Evolutionary conservation across 164 flowering plant species (phyloP), one percentile per base, ranked within the genome.

Genomic region (Hamamelis virginiana): DNA sequence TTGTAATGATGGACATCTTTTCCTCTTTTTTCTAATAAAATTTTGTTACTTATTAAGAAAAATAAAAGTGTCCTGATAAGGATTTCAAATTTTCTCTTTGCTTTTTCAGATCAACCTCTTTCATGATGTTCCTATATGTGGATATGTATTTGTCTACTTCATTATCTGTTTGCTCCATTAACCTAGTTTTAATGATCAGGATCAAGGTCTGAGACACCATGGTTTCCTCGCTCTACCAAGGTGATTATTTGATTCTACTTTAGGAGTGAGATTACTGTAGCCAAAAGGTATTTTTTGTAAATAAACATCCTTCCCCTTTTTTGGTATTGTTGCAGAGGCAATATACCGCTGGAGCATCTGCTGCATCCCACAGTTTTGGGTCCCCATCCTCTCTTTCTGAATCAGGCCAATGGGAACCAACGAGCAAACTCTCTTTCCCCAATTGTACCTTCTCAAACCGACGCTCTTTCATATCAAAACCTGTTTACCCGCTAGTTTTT

Each of bases 311-410:
- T 22, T 18, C 26, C 43, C n/a, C 41, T 28, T 18, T 46, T 62
- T 61, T 59, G 18, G 6, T 65, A 28, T 68, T 62, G 12, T 69
- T 71, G 64, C 75, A 80, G 83, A 76, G 78, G 58, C 72, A 65
- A 53, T 69, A 59, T 70, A 59, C 67, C 65, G 69, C 23, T 53
- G 56, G 66, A 62, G 66, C 74, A 59, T 63, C 74, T 69, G 78
- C 74, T 50, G 76, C 65, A 47, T 77, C 83, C 47, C 74, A 76
- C 61, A 71, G 76, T 72, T 69, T 74, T 44, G 71, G 73, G 15
- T 81, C 85, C 65, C 80, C 85, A 53, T 78, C 80, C 38, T 78
- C 83, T 27, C 72, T 79, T 41, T 80, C 87, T 28, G 85, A 84
- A 63, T 77, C 80, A 28, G 66, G 72, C 65, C 75, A 57, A 3